Conservation (phyloP, 2,329 filamentous ascomycete genomes). For the Phialophora macrospora region DNA sequence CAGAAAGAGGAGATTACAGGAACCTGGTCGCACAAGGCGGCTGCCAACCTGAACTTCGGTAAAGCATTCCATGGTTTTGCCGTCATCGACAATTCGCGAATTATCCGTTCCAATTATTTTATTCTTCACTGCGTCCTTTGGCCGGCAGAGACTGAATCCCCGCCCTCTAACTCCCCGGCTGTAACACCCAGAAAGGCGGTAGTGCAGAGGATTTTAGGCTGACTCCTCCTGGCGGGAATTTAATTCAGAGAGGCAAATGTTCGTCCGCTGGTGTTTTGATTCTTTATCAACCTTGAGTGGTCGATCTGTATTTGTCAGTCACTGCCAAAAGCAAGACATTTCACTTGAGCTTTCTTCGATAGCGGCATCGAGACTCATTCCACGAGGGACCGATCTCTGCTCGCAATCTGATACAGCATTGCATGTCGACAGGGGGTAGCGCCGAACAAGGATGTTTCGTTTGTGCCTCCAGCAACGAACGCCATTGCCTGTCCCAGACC, state of each 20-base stretch:
- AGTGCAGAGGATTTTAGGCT: background rate
- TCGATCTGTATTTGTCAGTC: background rate
- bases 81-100: background rate
- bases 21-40: background rate
- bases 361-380: background rate
- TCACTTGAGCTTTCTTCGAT: background rate
- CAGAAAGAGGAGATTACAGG: background rate
- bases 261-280: background rate
- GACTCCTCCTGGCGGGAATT: background rate
- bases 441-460: background rate
- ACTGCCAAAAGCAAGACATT: background rate
- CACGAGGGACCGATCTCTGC: background rate
- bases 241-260: background rate
- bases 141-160: background rate
- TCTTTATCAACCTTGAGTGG: background rate
- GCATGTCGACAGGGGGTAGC: background rate
- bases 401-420: background rate
- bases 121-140: background rate
- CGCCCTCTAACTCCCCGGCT: background rate
- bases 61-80: background rate
- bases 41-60: background rate
- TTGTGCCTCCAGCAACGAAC: background rate
- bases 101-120: background rate
- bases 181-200: background rate
- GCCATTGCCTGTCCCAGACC: background rate